Base-by-base conservation (phyloP, 306 rosid genomes). In the Vachellia pachyceras region DNA sequence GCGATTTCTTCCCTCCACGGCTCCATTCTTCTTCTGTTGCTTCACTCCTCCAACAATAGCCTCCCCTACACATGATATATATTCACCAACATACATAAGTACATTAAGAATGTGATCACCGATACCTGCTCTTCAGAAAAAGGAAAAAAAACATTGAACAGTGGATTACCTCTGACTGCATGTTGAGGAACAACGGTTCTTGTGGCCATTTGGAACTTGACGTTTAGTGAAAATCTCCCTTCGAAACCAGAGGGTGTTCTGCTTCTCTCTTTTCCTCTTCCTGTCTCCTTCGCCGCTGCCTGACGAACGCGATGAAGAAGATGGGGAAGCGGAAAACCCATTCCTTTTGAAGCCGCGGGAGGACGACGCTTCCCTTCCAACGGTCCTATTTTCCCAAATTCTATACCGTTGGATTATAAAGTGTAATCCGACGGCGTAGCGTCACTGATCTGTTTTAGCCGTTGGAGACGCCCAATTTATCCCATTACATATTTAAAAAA, bases 1-100 rank as follows among this genome's bases (percentile, higher is more conserved):
- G 20, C 74, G 54, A 44, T 12, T 42, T 23, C 36, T 68, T 68
- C 72, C 47, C 46, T 67, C 72, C 14, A 4, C 72, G 20, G 33
- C 52, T n/a, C 20, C 37, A 69, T 69, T 69, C 37, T 69, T 69
- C 54, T 69, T 69, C 49, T 69, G 74, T n/a, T 42, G 74, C 54
- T 68, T 68, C 20, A 20, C 73, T 68, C 33, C 72, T 17, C 50
- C 72, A 41, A 41, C 35, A 0, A 20, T 35, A 20, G 36, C 50
- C 35, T 69, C 74, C 8, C 74, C 74, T 69, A 12, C 13, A 29
- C 3, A 29, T 61, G 1, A 42, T 18, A 42, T 42, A 42, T 18
- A 42, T 42, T 69, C 73, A 13, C 6, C 54, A 49, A 35, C 10
- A 10, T 2, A 44, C 35, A 44, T 6, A 42, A 69, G 5, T 10